Evolutionary conservation across 306 rosid species (phyloP), one percentile per base, ranked within the genome.

Genomic region (Prunus kanzakura): DNA sequence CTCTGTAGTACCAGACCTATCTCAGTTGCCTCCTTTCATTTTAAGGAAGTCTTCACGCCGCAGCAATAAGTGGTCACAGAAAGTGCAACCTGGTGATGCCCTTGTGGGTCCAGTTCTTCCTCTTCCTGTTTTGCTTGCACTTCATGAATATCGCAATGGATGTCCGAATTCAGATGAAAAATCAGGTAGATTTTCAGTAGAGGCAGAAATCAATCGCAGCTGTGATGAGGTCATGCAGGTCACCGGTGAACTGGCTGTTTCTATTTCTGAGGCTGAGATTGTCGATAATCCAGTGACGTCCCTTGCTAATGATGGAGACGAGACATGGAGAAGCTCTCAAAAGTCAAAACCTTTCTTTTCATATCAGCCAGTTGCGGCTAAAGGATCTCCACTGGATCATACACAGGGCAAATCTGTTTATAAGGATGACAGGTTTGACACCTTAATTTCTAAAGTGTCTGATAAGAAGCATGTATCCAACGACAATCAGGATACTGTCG

Each of bases 61-160:
- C 80, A 67, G 82, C 81, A 85, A 79, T 52, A 85, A 69, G 78
- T 82, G 89, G 86, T 72, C 86, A 49, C 18, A 25, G 32, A 82
- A 85, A 75, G 82, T 79, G 41, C 77, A 25, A 60, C 73, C n/a
- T 35, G 43, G 32, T 73, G 85, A 85, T 56, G 84, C 64, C 72
- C 79, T 89, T 46, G 89, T 89, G 25, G 94, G 97, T 85, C 97
- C 97, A 57, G 76, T 85, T 65, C 85, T 88, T 80, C 97, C 94
- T 66, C 86, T 91, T 65, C 91, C 94, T 67, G 52, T 84, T 77
- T 78, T 89, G 60, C 85, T 84, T 19, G 73, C 73, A 25, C 76
- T 91, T 74, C 84, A 89, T 70, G 92, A 89, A 78, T 75, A 74
- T 78, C 72, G 56, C 46, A 78, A 81, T 77, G 91, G 88, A 23